Evolutionary conservation across 495 filamentous ascomycete genomes (phyloP).

Genomic region (Bathelium albidoporum): DNA sequence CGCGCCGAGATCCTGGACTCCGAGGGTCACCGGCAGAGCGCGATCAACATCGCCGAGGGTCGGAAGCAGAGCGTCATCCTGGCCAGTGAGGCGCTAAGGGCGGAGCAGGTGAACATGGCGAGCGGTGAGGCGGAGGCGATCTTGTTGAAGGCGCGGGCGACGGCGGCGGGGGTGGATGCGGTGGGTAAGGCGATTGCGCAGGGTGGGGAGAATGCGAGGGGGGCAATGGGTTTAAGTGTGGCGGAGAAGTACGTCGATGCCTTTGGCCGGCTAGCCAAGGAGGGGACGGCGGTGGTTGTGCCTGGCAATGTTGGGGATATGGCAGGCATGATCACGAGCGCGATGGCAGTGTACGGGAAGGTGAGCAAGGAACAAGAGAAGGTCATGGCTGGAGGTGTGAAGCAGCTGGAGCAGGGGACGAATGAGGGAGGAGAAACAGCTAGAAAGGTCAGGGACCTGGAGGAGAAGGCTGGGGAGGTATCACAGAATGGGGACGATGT

Average conservation of each 20-base stretch:
- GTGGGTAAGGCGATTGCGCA: conserved; percentile 63
- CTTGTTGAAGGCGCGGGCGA: conserved; percentile 70
- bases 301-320: conserved; percentile 98
- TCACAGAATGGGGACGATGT: conserved; percentile 19
- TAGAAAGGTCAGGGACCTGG: conserved; percentile 9
- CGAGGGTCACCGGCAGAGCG: conserved; percentile 88
- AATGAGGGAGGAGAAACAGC: conserved; percentile 16
- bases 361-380: conserved; percentile 76
- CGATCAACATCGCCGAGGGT: conserved; percentile 97
- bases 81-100: conserved; percentile 81
- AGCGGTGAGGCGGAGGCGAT: conserved; percentile 91
- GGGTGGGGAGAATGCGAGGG: conserved; percentile 63
- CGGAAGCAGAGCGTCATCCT: conserved; percentile 92
- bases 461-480: conserved; percentile 9
- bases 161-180: conserved; percentile 75
- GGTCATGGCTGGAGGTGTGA: conserved; percentile 44
- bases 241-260: conserved; percentile 98
- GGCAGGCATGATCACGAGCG: conserved; percentile 91
- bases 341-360: conserved; percentile 91
- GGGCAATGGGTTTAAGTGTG: conserved; percentile 72
- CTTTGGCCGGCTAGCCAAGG: conserved; percentile 80
- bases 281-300: conserved; percentile 88
- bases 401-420: conserved; percentile 14
- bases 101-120: conserved; percentile 87
- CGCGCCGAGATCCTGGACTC: conserved; percentile 94